These are phyloP conservation scores for Teunomyces funiuensis DNA, from an alignment of 805 yeast species.

Conservation along the genomic window DNA sequence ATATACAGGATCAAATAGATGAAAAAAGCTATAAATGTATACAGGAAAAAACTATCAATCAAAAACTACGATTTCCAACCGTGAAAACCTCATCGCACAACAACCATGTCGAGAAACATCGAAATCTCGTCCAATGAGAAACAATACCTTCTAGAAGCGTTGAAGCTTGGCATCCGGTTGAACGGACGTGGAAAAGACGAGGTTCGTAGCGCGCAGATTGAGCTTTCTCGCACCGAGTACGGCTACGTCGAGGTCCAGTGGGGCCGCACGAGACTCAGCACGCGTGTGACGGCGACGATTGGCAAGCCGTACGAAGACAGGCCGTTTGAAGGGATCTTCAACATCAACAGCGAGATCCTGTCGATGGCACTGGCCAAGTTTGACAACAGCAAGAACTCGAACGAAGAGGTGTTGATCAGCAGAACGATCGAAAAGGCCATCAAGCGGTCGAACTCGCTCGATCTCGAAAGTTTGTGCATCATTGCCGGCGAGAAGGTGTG, in stretches of 20 bases:
- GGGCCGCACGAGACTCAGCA: slow-evolving; percentile 72
- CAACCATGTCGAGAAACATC: slow-evolving; percentile 56
- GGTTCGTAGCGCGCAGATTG: slow-evolving; percentile 63
- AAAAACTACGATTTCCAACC: no score
- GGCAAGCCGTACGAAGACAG: slow-evolving; percentile 82
- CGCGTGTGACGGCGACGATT: slow-evolving; percentile 72
- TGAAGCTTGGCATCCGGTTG: slow-evolving; percentile 60
- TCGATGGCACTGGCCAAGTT: slow-evolving; percentile 89
- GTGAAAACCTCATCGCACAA: slow-evolving; percentile 1
- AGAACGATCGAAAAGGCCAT: slow-evolving; percentile 90
- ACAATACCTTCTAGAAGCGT: slow-evolving; percentile 58
- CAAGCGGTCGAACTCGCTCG: slow-evolving; percentile 86
- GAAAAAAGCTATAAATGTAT: not conserved
- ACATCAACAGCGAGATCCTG: slow-evolving; percentile 79
- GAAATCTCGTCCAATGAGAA: slow-evolving; percentile 66
- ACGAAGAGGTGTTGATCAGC: slow-evolving; percentile 77
- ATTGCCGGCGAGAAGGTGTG: slow-evolving; percentile 90
- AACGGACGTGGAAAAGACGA: slow-evolving; percentile 70
- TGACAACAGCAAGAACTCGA: slow-evolving; percentile 70
- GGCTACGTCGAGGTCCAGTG: slow-evolving; percentile 79
- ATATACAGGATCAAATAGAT: no score
- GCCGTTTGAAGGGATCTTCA: slow-evolving; percentile 90
- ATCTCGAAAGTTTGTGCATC: slow-evolving; percentile 86
- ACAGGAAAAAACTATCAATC: not conserved
- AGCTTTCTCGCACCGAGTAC: slow-evolving; percentile 61